Evolutionary conservation across 257 asterid genomes (phyloP).

Genomic region (Thymus mandschuricus): DNA sequence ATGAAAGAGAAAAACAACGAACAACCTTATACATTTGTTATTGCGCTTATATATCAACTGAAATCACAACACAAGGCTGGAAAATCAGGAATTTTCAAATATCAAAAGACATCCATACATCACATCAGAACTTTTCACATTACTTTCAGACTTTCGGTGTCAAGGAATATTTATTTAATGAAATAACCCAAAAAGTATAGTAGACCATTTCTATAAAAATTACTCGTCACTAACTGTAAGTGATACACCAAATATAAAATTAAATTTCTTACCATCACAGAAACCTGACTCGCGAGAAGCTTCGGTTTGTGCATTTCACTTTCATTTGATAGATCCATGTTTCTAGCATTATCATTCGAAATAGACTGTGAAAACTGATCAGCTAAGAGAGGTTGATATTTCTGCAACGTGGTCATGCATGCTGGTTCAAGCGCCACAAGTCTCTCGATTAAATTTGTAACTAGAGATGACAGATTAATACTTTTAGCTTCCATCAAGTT

Average conservation of each 20-base stretch:
- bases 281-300: slow-evolving; percentile 96
- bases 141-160: slow-evolving; percentile 4
- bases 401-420: slow-evolving; percentile 74
- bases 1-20: not conserved
- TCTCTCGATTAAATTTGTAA: slow-evolving; percentile 60
- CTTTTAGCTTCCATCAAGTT: slow-evolving; percentile 64
- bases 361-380: slow-evolving; percentile 55
- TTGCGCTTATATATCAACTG: too few species aligned
- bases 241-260: not conserved
- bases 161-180: slow-evolving; percentile 11
- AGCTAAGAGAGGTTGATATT: slow-evolving; percentile 75
- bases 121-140: slow-evolving; percentile 22
- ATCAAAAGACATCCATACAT: slow-evolving; percentile 4
- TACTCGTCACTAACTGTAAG: slow-evolving; percentile 8
- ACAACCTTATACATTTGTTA: too few species aligned
- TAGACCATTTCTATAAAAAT: not conserved
- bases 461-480: slow-evolving; percentile 57
- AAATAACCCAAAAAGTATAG: slow-evolving; percentile 13
- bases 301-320: slow-evolving; percentile 82
- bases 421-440: slow-evolving; percentile 79
- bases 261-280: slow-evolving; percentile 69
- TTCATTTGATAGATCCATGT: slow-evolving; percentile 49
- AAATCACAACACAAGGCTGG: not conserved
- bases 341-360: slow-evolving; percentile 40
- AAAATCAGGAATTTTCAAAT: slow-evolving; percentile 11